phyloP scores from a whole-genome alignment of 768 basidiomycete genomes.

The Tephrocybe sp. region DNA sequence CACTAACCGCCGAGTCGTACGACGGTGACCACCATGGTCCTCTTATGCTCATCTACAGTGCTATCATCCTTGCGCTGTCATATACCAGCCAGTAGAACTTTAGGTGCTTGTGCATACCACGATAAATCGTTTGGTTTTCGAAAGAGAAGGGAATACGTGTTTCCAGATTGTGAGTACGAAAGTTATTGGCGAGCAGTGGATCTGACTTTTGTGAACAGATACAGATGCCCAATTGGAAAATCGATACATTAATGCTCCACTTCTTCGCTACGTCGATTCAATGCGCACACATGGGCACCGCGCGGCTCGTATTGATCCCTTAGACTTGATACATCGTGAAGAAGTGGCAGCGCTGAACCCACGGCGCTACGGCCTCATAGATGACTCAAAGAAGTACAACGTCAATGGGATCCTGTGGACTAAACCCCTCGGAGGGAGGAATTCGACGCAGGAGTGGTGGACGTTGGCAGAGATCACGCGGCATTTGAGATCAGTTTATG shows the following conservation, averaged over 20 bases:
- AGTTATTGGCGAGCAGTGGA: neutral
- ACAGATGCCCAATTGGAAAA: slow-evolving; percentile 65
- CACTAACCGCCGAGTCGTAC: no score
- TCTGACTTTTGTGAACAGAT: slow-evolving; percentile 40
- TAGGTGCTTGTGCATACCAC: slow-evolving; percentile 48
- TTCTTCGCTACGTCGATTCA: slow-evolving; percentile 88
- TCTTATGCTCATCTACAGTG: neutral
- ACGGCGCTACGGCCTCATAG: slow-evolving; percentile 68
- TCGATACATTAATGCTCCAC: slow-evolving; percentile 68
- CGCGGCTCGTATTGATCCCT: slow-evolving; percentile 83
- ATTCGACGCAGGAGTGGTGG: slow-evolving; percentile 48
- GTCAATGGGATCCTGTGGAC: slow-evolving; percentile 86
- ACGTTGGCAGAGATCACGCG: slow-evolving; percentile 67
- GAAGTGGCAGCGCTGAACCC: slow-evolving; percentile 77
- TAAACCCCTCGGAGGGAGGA: slow-evolving; percentile 35
- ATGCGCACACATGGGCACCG: slow-evolving; percentile 85
- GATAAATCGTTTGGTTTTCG: slow-evolving; percentile 82
- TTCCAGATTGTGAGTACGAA: slow-evolving; percentile 70
- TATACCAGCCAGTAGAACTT: neutral
- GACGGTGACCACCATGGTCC: no score
- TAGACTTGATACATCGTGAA: slow-evolving; percentile 85
- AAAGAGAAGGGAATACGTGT: slow-evolving; percentile 56
- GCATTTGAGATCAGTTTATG: slow-evolving; percentile 74
- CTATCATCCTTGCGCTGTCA: slow-evolving; percentile 1
- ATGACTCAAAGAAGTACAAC: slow-evolving; percentile 56